Evolutionary conservation across 345 rosid species (phyloP), one percentile per base, ranked within the genome.

Genomic region (Alliaria petiolata): DNA sequence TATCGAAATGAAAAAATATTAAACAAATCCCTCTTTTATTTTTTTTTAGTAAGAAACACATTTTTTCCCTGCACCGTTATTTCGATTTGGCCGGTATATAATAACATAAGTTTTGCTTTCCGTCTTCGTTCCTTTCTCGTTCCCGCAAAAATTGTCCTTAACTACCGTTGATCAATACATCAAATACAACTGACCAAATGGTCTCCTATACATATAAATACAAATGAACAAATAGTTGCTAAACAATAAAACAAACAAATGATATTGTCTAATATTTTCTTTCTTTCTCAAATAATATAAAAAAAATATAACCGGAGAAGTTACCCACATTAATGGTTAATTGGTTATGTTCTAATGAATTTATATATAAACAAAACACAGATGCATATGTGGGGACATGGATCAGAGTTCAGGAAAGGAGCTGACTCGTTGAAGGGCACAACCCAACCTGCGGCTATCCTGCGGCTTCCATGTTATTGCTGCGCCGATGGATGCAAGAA

Each of bases 341-440:
- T 0, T 22, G 25, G 2, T 22, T 4, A 57, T 39, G 22, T 20
- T 19, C 20, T 73, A 31, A 55, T 58, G 61, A 11, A 25, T 42
- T 8, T 60, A 39, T 3, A 33, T 50, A 36, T 50, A 25, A 8
- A n/a, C 2, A 44, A 53, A 30, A 22, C 14, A 31, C 78, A 95
- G 99, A 95, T 95, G 99, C 99, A 95, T 80, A 95, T 95, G 99
- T 95, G 99, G 99, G 99, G 99, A 67, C 99, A 95, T 75, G 99
- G 99, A 67, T 91, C 99, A 11, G 95, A 95, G 71, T 95, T 91
- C 72, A 77, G 98, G 54, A 95, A 87, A 79, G 99, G 99, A 9
- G 90, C 96, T 5, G 98, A 93, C 36, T 91, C 97, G 0, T 78
- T 95, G 28, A 83, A 91, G 28, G 99, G 97, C 64, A 89, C 95